A percentile compares a stretch with the other conserved stretches of the same genome.
Evolutionary conservation across 169 alveolate species (phyloP).

Genomic region (Eimeria acervulina): DNA sequence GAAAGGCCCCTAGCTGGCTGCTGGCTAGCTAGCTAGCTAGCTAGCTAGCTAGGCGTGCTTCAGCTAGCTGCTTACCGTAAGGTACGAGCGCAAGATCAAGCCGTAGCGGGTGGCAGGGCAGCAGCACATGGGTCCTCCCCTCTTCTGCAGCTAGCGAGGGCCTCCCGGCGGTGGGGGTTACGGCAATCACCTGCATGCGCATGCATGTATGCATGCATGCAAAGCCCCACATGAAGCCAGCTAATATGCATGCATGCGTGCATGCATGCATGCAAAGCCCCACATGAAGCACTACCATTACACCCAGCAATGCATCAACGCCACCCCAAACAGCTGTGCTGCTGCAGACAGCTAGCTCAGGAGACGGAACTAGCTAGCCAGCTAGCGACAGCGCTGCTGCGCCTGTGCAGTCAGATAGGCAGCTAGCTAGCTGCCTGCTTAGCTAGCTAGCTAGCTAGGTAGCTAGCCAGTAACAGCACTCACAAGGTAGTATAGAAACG

Average conservation of each 20-base stretch:
- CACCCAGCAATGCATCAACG: too few relatives aligned
- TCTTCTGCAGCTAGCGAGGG: conserved; percentile 16
- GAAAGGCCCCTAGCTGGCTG: too few relatives aligned
- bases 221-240: too few relatives aligned
- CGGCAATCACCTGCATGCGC: conserved; percentile 20
- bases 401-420: neutral
- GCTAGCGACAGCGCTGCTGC: neutral
- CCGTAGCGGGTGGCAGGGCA: conserved; percentile 81
- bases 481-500: conserved; percentile 45
- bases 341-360: neutral
- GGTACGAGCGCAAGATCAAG: conserved; percentile 77
- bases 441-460: neutral
- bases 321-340: too few relatives aligned
- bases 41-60: neutral
- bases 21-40: neutral
- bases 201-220: neutral
- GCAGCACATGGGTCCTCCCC: conserved; percentile 19
- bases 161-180: conserved; percentile 14
- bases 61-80: conserved; percentile 7
- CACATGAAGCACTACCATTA: too few relatives aligned
- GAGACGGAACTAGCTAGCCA: neutral
- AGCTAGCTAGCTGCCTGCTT: neutral
- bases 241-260: conserved; percentile 30
- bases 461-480: neutral
- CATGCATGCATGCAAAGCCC: conserved; percentile 4